Base-by-base conservation (phyloP, 129 eudicot genomes). In the Rutidosis leptorrhynchoides region DNA sequence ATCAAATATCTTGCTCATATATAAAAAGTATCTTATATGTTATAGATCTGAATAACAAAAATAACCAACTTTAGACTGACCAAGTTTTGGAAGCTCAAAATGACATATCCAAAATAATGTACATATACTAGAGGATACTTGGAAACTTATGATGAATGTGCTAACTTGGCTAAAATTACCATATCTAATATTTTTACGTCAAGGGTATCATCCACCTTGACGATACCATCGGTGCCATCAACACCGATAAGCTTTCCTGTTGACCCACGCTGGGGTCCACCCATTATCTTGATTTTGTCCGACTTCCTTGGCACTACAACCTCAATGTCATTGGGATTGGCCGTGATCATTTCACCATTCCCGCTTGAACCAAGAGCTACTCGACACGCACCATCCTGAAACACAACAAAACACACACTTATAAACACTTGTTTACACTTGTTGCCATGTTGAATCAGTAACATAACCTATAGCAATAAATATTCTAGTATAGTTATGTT, bases 131-230 rank as follows among this genome's bases (percentile, higher is more conserved):
- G 24, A 26, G 19, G 21, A 72, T 4, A 25, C 25, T 28, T 5
- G 37, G 54, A 35, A 73, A 60, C 10, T 59, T n/a, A 65, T 32
- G 73, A 76, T 28, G 74, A 33, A 59, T 67, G 80, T 27, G 89
- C 88, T 56, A 86, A 72, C 71, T 81, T 94, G 25, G 97, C 99
- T 68, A 94, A 64, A 30, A 75, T 69, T 23, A 30, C 87, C 93
- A 89, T 82, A 78, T 94, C 95, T 67, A 94, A 75, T 49, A 94
- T 94, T 68, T 94, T 89, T 23, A 94, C 99, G 68, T 94, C 99
- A 14, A 94, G 82, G 5, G 87, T 76, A 20, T 74, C 95, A 57
- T 94, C 99, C 4, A 86, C 76, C 79, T 89, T 94, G 4, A 94
- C 97, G 26, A 94, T 94, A 2, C 99, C 97, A 57, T 94, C 97